Evolutionary conservation across 2,329 filamentous ascomycete genomes (phyloP).

Genomic region (Pezicula carpinea): DNA sequence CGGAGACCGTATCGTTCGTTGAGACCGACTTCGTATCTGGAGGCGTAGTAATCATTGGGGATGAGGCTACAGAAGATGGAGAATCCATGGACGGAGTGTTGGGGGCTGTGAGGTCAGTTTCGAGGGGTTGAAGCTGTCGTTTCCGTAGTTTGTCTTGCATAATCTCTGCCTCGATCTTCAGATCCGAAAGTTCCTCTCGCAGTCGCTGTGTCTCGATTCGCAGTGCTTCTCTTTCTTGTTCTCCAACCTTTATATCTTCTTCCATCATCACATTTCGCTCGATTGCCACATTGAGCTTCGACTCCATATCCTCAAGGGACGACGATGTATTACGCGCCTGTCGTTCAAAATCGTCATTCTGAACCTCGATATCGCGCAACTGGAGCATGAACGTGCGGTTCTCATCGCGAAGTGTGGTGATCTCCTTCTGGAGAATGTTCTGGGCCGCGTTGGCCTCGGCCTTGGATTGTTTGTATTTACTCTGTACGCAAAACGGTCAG

Average conservation of each 20-base stretch:
- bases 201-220: conserved; percentile 88
- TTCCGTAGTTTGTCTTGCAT: conserved; percentile 89
- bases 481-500: conserved; percentile 43
- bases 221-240: conserved; percentile 84
- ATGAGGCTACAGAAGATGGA: conserved; percentile 82
- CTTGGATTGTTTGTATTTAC: conserved; percentile 95
- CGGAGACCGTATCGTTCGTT: conserved; percentile 53
- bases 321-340: conserved; percentile 94
- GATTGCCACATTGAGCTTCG: conserved; percentile 92
- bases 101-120: conserved; percentile 57
- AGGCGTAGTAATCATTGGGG: conserved; percentile 84
- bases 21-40: conserved; percentile 64
- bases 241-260: conserved; percentile 85
- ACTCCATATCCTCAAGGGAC: conserved; percentile 93
- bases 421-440: conserved; percentile 86
- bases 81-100: conserved; percentile 71
- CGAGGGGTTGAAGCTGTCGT: conserved; percentile 54
- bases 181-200: conserved; percentile 84
- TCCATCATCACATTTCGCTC: conserved; percentile 91
- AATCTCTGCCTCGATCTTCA: conserved; percentile 93
- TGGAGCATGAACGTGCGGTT: conserved; percentile 78
- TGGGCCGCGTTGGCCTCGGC: conserved; percentile 80
- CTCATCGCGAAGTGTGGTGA: conserved; percentile 81
- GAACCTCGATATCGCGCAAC: conserved; percentile 91
- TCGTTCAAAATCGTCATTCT: conserved; percentile 96